phyloP scores from a whole-genome alignment of 2,329 filamentous ascomycete species.

The Hirsutella minnesotensis region DNA sequence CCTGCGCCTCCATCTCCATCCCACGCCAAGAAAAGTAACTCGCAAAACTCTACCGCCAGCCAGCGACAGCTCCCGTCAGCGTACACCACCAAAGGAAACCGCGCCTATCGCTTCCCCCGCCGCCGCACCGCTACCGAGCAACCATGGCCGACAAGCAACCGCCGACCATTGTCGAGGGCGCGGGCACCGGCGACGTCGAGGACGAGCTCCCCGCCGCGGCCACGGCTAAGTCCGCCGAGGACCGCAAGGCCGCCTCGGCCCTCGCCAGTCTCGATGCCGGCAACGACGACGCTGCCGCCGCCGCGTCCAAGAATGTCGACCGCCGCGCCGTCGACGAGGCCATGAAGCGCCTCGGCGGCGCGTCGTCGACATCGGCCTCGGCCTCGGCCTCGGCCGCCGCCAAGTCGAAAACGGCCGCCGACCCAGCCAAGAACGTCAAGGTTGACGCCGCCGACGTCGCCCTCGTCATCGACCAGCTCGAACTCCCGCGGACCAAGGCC shows the following conservation, averaged over 20 bases:
- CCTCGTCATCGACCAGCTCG: conserved; percentile 60
- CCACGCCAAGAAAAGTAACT: too few species aligned
- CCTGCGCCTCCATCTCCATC: background rate
- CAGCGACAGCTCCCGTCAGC: background rate
- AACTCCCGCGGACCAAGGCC: conserved; percentile 58
- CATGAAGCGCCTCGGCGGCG: conserved; percentile 48
- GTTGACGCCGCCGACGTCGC: conserved; percentile 61
- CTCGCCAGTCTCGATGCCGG: conserved; percentile 55
- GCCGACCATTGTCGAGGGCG: conserved; percentile 44
- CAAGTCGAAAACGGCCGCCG: conserved; percentile 65
- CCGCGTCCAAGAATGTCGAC: conserved; percentile 46
- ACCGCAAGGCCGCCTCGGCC: conserved; percentile 65
- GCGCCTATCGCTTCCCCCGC: background rate
- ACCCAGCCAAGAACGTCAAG: conserved; percentile 50
- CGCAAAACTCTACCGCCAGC: background rate
- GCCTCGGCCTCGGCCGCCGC: conserved; percentile 20
- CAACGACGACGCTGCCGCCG: conserved; percentile 33
- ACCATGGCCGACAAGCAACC: conserved; percentile 54
- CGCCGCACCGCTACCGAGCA: background rate
- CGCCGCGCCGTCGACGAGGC: conserved; percentile 59
- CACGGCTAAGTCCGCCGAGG: conserved; percentile 54
- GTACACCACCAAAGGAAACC: background rate
- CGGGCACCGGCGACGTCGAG: conserved; percentile 44
- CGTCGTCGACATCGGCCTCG: conserved; percentile 17
- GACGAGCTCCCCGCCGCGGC: conserved; percentile 35